Evolutionary conservation across 345 rosid genomes (phyloP).

Genomic region (Cardamine occulta): DNA sequence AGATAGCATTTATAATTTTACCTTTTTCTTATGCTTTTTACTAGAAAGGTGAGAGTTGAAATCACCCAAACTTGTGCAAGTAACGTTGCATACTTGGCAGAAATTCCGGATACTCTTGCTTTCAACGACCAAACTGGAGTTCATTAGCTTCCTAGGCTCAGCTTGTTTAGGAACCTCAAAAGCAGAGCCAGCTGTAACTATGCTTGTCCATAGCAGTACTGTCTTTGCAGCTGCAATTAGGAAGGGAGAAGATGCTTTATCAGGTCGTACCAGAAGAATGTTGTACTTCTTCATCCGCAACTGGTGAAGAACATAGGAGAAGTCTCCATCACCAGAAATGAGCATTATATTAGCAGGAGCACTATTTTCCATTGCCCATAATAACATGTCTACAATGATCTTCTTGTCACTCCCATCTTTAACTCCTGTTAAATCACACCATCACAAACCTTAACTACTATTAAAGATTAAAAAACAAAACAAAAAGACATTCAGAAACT

Average conservation of each 20-base stretch:
- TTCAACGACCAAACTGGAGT: background rate
- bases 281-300: slow-evolving; percentile 78
- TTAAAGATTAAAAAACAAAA: too few relatives aligned
- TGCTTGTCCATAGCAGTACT: slow-evolving; percentile 72
- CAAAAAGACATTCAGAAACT: too few relatives aligned
- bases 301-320: slow-evolving; percentile 82
- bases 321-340: slow-evolving; percentile 82
- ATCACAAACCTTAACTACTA: background rate
- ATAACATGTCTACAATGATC: slow-evolving; percentile 78
- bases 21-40: slow-evolving; percentile 28
- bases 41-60: background rate
- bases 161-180: slow-evolving; percentile 39
- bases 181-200: slow-evolving; percentile 48
- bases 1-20: background rate
- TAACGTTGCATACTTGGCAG: slow-evolving; percentile 53
- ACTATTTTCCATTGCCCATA: slow-evolving; percentile 85
- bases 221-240: slow-evolving; percentile 69
- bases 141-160: slow-evolving; percentile 38
- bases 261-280: slow-evolving; percentile 77
- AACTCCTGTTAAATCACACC: slow-evolving; percentile 52
- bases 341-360: slow-evolving; percentile 74
- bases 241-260: slow-evolving; percentile 52
- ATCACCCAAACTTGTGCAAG: slow-evolving; percentile 43
- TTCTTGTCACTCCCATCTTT: slow-evolving; percentile 90
- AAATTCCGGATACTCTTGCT: slow-evolving; percentile 5